Evolutionary conservation across 768 basidiomycete species (phyloP), one percentile per base, ranked within the genome.

Genomic region (Piloderma croceum): DNA sequence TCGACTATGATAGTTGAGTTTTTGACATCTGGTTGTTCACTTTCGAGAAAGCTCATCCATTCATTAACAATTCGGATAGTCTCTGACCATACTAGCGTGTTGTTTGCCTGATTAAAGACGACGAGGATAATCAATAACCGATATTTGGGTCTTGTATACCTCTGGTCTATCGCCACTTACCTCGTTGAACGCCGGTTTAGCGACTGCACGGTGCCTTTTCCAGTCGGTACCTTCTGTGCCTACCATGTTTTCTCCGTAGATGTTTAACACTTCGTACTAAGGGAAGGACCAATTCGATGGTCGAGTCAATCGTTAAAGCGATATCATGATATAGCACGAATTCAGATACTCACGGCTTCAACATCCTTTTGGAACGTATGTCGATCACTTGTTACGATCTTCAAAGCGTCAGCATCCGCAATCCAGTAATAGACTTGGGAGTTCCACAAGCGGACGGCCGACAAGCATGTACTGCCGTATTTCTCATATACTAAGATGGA

Each of bases 181-280:
- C 56, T 76, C 74, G 34, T 65, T 73, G 53, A 76, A 76, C 1
- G 74, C 74, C 7, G 70, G 65, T 39, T 69, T 73, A 17, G 70
- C 58, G 1, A 71, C 58, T 7, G 50, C 54, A 31, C 71, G 61
- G 45, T 74, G 73, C 2, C 70, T 59, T 36, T 68, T 68, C 73
- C 74, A 76, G n/a, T 69, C 63, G 0, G 62, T 38, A 5, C 64
- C 70, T 36, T 71, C 72, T 0, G 53, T 49, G 4, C 66, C 62
- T 19, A 76, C 48, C 3, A 77, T 40, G 47, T 70, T 76, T 17
- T 42, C 43, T 1, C 75, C 75, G n/a, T 69, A 73, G 29, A 74
- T 62, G 36, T 69, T 68, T 35, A 74, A 29, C 0, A 62, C 42
- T 38, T 69, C 64, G 36, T 73, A 73, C 56, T 62, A 29, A n/a